Percentiles rank a stretch among this genome's conserved stretches.
phyloP scores from a whole-genome alignment of 164 flowering plant species.

The Vitis cinerea region DNA sequence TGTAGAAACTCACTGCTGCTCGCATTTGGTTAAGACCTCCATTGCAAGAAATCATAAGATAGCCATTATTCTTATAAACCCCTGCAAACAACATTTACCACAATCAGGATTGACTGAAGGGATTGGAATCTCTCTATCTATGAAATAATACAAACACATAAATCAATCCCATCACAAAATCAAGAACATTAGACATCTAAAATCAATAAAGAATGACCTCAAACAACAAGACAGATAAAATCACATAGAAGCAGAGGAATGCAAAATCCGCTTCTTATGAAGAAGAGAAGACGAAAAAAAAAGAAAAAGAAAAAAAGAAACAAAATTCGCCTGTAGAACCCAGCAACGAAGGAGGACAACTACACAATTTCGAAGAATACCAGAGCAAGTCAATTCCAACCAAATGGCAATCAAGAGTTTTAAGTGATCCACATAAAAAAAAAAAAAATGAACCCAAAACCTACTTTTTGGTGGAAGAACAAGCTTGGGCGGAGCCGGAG shows the following conservation, averaged over 20 bases:
- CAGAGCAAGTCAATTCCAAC: neutral
- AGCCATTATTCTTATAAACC: conserved; percentile 47
- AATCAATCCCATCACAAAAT: too few relatives aligned
- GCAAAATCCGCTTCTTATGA: too few relatives aligned
- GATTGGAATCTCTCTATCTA: neutral
- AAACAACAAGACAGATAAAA: too few relatives aligned
- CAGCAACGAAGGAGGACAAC: too few relatives aligned
- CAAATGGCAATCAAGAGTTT: neutral
- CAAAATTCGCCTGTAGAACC: too few relatives aligned
- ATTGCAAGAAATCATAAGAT: conserved; percentile 61
- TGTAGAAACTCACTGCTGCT: conserved; percentile 45
- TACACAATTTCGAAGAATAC: neutral
- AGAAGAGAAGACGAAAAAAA: too few relatives aligned
- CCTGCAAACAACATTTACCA: conserved; percentile 28
- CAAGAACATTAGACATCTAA: too few relatives aligned
- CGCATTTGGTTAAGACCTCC: conserved; percentile 68
- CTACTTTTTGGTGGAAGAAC: conserved; percentile 53
- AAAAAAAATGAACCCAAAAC: conserved; percentile 32
- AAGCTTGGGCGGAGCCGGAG: conserved; percentile 21
- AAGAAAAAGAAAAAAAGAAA: too few relatives aligned
- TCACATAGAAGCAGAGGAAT: too few relatives aligned
- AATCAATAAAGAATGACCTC: too few relatives aligned
- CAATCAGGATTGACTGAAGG: neutral
- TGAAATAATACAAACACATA: too few relatives aligned
- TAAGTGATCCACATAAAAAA: neutral